Evolutionary conservation across 495 filamentous ascomycete genomes (phyloP).

Genomic region (Penicillium paxilli): DNA sequence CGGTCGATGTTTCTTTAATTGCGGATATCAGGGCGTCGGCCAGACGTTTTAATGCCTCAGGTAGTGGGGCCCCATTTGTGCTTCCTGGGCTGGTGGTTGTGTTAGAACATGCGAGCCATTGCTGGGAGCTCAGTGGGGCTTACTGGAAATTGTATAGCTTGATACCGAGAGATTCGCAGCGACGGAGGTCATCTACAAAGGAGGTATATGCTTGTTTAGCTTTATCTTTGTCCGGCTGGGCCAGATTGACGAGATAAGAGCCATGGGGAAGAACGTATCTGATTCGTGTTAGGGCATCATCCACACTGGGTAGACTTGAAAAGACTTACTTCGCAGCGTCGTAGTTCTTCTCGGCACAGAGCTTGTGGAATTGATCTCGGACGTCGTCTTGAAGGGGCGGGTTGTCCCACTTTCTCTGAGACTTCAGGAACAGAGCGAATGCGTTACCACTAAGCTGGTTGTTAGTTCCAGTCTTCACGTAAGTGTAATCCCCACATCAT

Average conservation of each 20-base stretch:
- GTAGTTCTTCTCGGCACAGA: constrained; percentile 70
- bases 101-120: constrained; percentile 13
- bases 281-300: not conserved
- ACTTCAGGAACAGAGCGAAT: constrained; percentile 93
- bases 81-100: constrained; percentile 63
- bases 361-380: constrained; percentile 61
- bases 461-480: too few relatives aligned
- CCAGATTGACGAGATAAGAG: constrained; percentile 94
- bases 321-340: constrained; percentile 57
- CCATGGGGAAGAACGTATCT: constrained; percentile 85
- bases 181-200: constrained; percentile 85
- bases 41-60: constrained; percentile 73
- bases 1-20: constrained; percentile 69
- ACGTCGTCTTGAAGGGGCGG: constrained; percentile 71
- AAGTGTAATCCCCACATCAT: too few relatives aligned
- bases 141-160: constrained; percentile 93
- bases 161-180: constrained; percentile 89
- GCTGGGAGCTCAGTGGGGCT: constrained; percentile 8
- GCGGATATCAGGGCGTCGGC: constrained; percentile 77
- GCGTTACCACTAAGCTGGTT: constrained; percentile 67
- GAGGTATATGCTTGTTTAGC: constrained; percentile 81
- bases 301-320: not conserved
- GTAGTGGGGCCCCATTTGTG: constrained; percentile 62
- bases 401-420: constrained; percentile 91
- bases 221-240: constrained; percentile 74